Evolutionary conservation across 1,284 basidiomycete species (phyloP), one percentile per base, ranked within the genome.

Genomic region (Naganishia sp.): DNA sequence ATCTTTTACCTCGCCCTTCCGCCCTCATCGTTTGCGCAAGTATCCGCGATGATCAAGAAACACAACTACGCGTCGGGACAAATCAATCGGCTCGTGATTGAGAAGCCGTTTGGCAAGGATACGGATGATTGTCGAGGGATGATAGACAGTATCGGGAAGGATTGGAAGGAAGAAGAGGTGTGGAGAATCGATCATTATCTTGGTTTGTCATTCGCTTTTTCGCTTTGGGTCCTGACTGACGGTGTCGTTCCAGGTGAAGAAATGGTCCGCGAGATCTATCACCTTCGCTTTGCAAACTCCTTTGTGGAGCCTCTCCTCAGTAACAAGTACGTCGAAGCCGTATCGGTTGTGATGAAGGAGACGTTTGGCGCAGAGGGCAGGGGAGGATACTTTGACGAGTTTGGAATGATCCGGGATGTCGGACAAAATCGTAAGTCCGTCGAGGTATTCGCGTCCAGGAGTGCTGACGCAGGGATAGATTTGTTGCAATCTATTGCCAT

Each of bases 341-440:
- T 79, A 13, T 73, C 75, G 65, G 75, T 79, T 67, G 76, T 76
- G 21, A 77, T 78, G 72, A 78, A 76, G 72, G 77, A 79, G 70
- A 74, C 73, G 6, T 79, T 79, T 65, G 77, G 77, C 45, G 77
- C 76, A 31, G 77, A 79, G 66, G 77, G 77, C 15, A 72, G 77
- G 31, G 77, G 63, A 25, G 77, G 77, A 47, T 79, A 79, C 72
- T 79, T 79, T 72, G 77, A 79, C 67, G 75, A 79, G 54, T 79
- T 79, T 57, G 77, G 77, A 39, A 79, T 79, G 70, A 77, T 79
- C 49, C 71, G 77, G 32, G 77, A 79, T 68, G 77, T 79, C 49
- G 72, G 76, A 67, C 77, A 78, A 71, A 78, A 79, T 69, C 77
- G 67, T 70, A 45, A 35, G 63, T 39, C 13, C 57, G 25, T 35